Conservation (phyloP, 1,284 basidiomycete genomes). For the Amylostereum areolatum region DNA sequence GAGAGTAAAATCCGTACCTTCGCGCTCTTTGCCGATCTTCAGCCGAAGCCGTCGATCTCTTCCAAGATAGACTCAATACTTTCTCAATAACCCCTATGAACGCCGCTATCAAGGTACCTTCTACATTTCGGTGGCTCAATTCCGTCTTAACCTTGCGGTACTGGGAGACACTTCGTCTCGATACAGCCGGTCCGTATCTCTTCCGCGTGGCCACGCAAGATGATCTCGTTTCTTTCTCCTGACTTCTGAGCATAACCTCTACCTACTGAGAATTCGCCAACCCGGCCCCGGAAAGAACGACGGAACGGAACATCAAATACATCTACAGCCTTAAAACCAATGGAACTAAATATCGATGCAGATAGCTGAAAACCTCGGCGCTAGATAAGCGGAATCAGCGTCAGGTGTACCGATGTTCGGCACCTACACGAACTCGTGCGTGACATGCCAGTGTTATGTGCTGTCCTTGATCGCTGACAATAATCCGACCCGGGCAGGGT, state of each 20-base stretch:
- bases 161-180: constrained; percentile 26
- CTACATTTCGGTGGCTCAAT: background rate
- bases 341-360: background rate
- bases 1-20: constrained; percentile 9
- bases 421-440: constrained; percentile 28
- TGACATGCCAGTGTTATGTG: background rate
- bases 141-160: background rate
- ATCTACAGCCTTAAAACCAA: no score
- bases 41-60: no score
- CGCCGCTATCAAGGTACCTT: constrained; percentile 44
- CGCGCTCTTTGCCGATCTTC: no score
- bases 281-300: no score
- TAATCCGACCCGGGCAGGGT: constrained; percentile 22
- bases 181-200: constrained; percentile 20
- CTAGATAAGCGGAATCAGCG: background rate
- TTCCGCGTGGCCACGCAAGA: constrained; percentile 20
- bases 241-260: constrained; percentile 16
- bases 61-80: no score
- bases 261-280: no score
- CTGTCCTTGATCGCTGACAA: background rate
- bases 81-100: constrained; percentile 43
- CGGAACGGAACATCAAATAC: no score
- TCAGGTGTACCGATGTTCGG: constrained; percentile 19
- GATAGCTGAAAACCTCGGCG: background rate
- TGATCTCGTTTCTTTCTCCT: constrained; percentile 27